Percentiles rank a stretch among this genome's conserved stretches.
phyloP scores from a whole-genome alignment of 768 basidiomycete genomes.

The Phylloporus sp. region DNA sequence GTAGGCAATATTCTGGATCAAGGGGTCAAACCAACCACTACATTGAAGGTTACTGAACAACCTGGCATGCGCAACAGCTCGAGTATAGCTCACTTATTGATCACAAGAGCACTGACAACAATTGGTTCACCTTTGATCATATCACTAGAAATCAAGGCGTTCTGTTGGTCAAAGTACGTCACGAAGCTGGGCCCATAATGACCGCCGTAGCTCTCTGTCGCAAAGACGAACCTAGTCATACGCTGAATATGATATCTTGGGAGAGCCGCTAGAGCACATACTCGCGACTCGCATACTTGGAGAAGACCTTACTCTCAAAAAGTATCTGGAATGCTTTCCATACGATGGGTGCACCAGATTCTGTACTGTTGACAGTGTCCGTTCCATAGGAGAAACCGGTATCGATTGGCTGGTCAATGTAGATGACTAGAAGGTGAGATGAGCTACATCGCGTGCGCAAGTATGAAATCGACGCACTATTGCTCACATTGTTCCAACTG shows the following conservation, averaged over 20 bases:
- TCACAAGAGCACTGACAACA: slow-evolving; percentile 57
- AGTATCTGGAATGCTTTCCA: slow-evolving; percentile 64
- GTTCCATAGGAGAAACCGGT: slow-evolving; percentile 62
- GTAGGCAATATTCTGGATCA: slow-evolving; percentile 61
- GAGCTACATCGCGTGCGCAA: background rate
- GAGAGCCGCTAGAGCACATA: slow-evolving; percentile 25
- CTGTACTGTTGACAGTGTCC: slow-evolving; percentile 47
- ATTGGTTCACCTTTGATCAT: slow-evolving; percentile 47
- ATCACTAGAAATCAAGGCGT: slow-evolving; percentile 44
- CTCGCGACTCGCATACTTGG: slow-evolving; percentile 52
- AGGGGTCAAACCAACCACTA: slow-evolving; percentile 66
- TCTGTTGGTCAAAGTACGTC: slow-evolving; percentile 63
- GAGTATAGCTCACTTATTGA: slow-evolving; percentile 47
- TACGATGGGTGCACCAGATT: slow-evolving; percentile 54
- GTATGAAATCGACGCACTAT: slow-evolving; percentile 41
- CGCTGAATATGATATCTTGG: background rate
- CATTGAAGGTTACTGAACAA: background rate
- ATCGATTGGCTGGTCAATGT: slow-evolving; percentile 67
- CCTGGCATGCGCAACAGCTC: background rate
- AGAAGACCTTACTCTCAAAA: slow-evolving; percentile 53
- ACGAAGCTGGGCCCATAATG: slow-evolving; percentile 67
- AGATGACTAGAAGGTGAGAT: slow-evolving; percentile 46
- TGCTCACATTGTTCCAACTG: slow-evolving; percentile 68
- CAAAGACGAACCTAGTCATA: slow-evolving; percentile 49
- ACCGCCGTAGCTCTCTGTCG: slow-evolving; percentile 67